Base-by-base conservation (phyloP, 2,329 filamentous ascomycete species). In the Paraconiothyrium brasiliense region DNA sequence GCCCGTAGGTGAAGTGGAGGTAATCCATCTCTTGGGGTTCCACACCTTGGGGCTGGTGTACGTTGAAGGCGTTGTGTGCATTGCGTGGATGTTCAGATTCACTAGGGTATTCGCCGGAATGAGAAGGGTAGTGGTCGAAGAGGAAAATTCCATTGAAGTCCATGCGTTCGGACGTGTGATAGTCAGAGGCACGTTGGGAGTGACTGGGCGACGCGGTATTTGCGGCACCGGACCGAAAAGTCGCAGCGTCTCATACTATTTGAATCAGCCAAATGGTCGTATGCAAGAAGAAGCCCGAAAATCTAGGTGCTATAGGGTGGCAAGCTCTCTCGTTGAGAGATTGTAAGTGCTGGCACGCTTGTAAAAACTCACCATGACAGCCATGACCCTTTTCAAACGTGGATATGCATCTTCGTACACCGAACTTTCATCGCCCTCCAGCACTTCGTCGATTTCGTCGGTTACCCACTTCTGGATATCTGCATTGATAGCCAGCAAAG, bases 381-480 rank as follows among this genome's bases (percentile, higher is more conserved):
- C 82, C 43, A 84, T 68, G 35, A 76, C 77, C 1, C 85, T 78
- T 27, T 76, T 76, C 35, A 83, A 74, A 56, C 72, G 77, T 1
- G 84, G 82, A 64, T 81, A 86, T 0, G 77, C 65, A 1, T 76
- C 70, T 2, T 76, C 71, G 65, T 87, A 87, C 13, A 62, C 59
- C 32, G 22, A 20, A 54, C 77, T 68, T 2, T 68, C 61, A 2
- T 71, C 72, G 3, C 62, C 52, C 2, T 65, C 63, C 4, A 81
- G 34, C 7, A 84, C 70, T 1, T 66, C 49, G 49, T 80, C 72
- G 39, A 86, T 74, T 65, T 87, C 86, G 57, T 83, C 83, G 9
- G 73, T 72, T 3, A 87, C 67, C 84, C 85, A 87, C 3, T 80
- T 78, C 69, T 87, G 85, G 74, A 81, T 82, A 55, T 83, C 69